These are phyloP conservation scores for Phytophthora melonis DNA, from an alignment of 352 stramenopile genomes.

Conservation along the genomic window DNA sequence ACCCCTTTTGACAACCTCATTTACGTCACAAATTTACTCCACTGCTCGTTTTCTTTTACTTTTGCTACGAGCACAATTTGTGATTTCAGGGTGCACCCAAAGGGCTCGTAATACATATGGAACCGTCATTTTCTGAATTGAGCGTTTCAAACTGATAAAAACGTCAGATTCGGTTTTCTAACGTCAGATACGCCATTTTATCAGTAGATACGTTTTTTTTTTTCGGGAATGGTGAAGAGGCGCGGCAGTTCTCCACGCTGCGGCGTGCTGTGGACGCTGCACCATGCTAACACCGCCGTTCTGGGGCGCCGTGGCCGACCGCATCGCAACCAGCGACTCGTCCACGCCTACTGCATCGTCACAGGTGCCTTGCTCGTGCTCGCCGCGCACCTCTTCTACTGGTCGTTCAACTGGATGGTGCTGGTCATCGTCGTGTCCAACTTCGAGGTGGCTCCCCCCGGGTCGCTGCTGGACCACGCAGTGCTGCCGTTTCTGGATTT, in stretches of 20 bases:
- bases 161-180: too few species aligned
- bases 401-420: conserved; percentile 61
- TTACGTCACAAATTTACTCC: too few species aligned
- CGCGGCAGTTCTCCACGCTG: conserved; percentile 63
- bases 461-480: conserved; percentile 77
- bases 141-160: too few species aligned
- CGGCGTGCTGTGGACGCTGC: conserved; percentile 73
- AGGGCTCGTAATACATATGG: too few species aligned
- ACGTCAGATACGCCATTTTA: too few species aligned
- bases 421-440: conserved; percentile 66
- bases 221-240: too few species aligned
- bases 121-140: too few species aligned
- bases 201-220: too few species aligned
- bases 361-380: conserved; percentile 69
- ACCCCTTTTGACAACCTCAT: too few species aligned
- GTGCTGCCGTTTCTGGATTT: conserved; percentile 72
- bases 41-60: too few species aligned
- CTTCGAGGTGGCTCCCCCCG: conserved; percentile 66
- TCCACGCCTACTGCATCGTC: conserved; percentile 73
- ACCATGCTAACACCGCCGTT: conserved; percentile 76
- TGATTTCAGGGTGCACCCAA: too few species aligned
- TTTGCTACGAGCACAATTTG: too few species aligned
- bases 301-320: conserved; percentile 78
- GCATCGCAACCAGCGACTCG: conserved; percentile 64
- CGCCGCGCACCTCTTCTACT: conserved; percentile 58